These are phyloP conservation scores for Hericium rajendrae DNA, from an alignment of 768 basidiomycete species.

Conservation along the genomic window DNA sequence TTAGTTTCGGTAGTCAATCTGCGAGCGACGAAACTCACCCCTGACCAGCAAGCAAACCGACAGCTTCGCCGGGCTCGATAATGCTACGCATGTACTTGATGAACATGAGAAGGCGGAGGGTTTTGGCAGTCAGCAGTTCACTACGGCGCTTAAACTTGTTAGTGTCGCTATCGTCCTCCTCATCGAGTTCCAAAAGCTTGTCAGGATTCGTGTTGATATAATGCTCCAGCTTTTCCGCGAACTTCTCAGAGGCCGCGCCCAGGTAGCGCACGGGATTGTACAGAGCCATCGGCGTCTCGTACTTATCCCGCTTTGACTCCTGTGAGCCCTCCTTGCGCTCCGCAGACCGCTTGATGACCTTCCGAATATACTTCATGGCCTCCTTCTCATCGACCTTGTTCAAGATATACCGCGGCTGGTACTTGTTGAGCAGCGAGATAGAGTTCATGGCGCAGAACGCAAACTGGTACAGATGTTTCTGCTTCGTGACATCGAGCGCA, in stretches of 20 bases:
- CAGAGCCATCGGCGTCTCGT: constrained; percentile 62
- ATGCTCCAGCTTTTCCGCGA: constrained; percentile 67
- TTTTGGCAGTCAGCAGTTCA: constrained; percentile 34
- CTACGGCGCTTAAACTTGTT: constrained; percentile 36
- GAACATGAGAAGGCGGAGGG: constrained; percentile 80
- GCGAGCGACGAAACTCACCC: constrained; percentile 44
- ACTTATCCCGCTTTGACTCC: constrained; percentile 45
- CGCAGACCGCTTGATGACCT: constrained; percentile 66
- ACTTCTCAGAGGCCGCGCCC: constrained; percentile 88
- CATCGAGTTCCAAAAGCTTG: constrained; percentile 34
- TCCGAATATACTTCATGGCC: constrained; percentile 80
- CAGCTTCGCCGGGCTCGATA: constrained; percentile 97
- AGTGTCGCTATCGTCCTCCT: constrained; percentile 29
- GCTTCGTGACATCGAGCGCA: constrained; percentile 91
- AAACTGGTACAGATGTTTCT: constrained; percentile 91
- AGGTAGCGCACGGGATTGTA: constrained; percentile 74
- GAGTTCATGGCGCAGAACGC: constrained; percentile 89
- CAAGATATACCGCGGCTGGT: constrained; percentile 49
- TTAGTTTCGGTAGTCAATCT: background rate
- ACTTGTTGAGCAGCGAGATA: constrained; percentile 62
- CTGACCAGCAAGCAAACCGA: constrained; percentile 92
- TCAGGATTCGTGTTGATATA: constrained; percentile 74
- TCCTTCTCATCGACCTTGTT: constrained; percentile 55
- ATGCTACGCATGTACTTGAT: constrained; percentile 89
- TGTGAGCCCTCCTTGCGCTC: constrained; percentile 30